phyloP scores from a whole-genome alignment of 345 rosid genomes.

The Luvunga scandens region DNA sequence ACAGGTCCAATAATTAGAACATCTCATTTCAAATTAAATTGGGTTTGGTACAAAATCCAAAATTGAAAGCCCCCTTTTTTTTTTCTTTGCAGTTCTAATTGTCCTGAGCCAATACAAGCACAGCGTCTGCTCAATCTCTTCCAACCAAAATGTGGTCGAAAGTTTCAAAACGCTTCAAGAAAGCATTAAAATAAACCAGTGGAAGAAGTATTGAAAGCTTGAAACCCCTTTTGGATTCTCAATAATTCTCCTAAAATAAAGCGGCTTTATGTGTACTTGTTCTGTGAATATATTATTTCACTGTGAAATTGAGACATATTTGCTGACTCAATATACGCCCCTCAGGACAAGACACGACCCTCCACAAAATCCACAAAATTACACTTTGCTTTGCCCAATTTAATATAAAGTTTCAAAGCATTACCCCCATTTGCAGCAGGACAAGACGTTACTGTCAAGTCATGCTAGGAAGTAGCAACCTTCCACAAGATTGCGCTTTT shows the following conservation, averaged over 20 bases:
- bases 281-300: too few relatives aligned
- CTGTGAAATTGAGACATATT: background rate
- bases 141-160: background rate
- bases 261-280: conserved; percentile 17
- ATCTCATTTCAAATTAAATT: background rate
- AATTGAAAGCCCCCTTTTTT: background rate
- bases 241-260: conserved; percentile 17
- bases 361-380: background rate
- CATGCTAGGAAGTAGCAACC: background rate
- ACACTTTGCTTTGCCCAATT: background rate
- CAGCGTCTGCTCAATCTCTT: background rate
- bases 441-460: conserved; percentile 19
- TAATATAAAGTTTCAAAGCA: background rate
- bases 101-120: conserved; percentile 6
- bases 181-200: conserved; percentile 13
- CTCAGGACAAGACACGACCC: background rate
- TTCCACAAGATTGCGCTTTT: background rate
- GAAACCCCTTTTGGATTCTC: conserved; percentile 17
- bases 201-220: conserved; percentile 7
- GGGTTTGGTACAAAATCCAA: background rate
- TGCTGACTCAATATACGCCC: background rate
- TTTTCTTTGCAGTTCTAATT: conserved; percentile 2
- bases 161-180: background rate
- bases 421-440: conserved; percentile 15
- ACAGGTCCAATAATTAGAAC: too few relatives aligned